Conservation (phyloP, 176 grass and related monocot genomes). For the Leersia perrieri region DNA sequence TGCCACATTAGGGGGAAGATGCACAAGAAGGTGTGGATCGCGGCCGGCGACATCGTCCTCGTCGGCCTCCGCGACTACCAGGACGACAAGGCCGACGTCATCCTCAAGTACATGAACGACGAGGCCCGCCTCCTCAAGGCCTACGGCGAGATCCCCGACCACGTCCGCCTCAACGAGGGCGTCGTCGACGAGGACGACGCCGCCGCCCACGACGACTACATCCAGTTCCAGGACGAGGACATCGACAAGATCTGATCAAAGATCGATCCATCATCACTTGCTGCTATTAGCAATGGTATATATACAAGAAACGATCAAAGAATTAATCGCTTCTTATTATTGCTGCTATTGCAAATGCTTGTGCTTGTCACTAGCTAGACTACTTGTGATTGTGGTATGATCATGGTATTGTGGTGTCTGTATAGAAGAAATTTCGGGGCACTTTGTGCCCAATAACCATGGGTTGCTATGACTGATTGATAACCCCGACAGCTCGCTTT, state of each 20-base stretch:
- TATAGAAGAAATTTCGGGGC: background rate
- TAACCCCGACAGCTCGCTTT: background rate
- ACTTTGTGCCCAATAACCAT: conserved; percentile 1
- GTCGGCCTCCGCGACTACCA: conserved; percentile 55
- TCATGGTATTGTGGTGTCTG: background rate
- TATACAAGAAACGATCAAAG: background rate
- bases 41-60: conserved; percentile 47
- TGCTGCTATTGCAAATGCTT: background rate
- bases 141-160: conserved; percentile 61
- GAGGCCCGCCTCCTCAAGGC: conserved; percentile 57
- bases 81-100: conserved; percentile 61
- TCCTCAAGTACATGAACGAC: conserved; percentile 60
- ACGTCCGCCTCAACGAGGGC: conserved; percentile 61
- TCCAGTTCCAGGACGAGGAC: conserved; percentile 67
- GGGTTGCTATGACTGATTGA: background rate
- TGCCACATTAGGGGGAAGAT: conserved; percentile 58
- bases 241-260: conserved; percentile 60
- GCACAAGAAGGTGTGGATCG: conserved; percentile 63
- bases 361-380: too few relatives aligned
- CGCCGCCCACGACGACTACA: conserved; percentile 44
- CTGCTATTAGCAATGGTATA: background rate
- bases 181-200: conserved; percentile 57
- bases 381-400: background rate
- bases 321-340: background rate
- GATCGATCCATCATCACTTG: too few relatives aligned